Evolutionary conservation across 2,329 filamentous ascomycete genomes (phyloP), one percentile per base, ranked within the genome.

Genomic region (Cladophialophora exuberans): DNA sequence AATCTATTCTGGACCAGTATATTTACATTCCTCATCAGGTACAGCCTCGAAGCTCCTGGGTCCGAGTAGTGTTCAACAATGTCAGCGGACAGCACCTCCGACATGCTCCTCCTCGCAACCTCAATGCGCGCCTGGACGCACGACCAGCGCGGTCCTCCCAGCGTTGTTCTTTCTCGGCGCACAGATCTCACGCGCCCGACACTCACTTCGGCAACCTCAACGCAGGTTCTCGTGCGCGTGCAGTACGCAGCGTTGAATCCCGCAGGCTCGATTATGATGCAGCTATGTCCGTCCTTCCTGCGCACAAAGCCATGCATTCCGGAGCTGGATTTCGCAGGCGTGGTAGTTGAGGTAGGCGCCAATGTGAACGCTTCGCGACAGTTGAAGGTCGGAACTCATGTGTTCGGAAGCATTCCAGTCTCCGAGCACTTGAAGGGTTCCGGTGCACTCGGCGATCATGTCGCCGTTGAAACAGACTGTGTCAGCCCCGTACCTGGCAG

Each of bases 301-400:
- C 28, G 35, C 13, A 15, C 23, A 17, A 50, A 50, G 33, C 35
- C 47, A 15, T 36, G 47, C 23, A 50, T 50, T 26, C 47, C 47
- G 2, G 47, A 50, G n/a, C 39, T 50, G 47, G 47, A 50, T 35
- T 50, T 50, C 17, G 15, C 31, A 6, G 47, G 47, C n/a, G n/a
- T 41, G 33, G 25, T 50, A 15, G 47, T 41, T 6, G 25, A 39
- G n/a, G 22, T 50, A 11, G 47, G 35, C 20, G 15, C 18, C 11
- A 25, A 17, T 18, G 18, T n/a, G 17, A 35, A 39, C 17, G 33
- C 33, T 4, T 28, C 11, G 13, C 20, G 20, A 5, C 22, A 17
- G 6, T 18, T 50, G 22, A 18, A 50, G 33, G 33, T 35, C 13
- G 33, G 35, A 26, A 4, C 41, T 7, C 13, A 42, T 1, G 47